Conservation (phyloP, 2,329 filamentous ascomycete genomes). For the Cordyceps sp. region DNA sequence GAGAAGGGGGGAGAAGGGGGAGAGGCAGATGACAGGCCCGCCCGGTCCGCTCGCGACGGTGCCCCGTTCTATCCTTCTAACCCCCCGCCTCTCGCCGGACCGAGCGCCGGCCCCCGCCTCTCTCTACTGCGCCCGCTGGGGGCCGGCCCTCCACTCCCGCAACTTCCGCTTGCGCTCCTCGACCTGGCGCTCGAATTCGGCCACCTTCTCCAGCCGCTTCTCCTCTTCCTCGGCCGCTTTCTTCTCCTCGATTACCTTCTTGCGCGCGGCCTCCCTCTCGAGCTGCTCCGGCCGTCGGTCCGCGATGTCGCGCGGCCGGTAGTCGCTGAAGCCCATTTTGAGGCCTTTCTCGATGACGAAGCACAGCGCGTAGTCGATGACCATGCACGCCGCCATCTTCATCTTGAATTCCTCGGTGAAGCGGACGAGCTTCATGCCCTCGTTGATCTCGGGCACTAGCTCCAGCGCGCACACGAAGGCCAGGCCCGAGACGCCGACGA, state of each 20-base stretch:
- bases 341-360: conserved; percentile 75
- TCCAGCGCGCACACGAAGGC: conserved; percentile 93
- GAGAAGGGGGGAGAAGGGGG: no score
- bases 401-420: conserved; percentile 81
- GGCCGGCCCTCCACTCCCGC: conserved; percentile 26
- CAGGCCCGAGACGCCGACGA: conserved; percentile 74
- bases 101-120: no score
- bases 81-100: neutral
- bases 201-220: conserved; percentile 35
- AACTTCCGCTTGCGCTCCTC: conserved; percentile 31
- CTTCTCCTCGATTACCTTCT: conserved; percentile 35
- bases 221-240: conserved; percentile 33
- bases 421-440: conserved; percentile 80
- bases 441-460: conserved; percentile 87
- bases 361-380: conserved; percentile 74
- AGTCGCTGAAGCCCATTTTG: conserved; percentile 79
- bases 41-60: no score
- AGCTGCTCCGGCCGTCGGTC: conserved; percentile 74
- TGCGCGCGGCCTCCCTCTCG: conserved; percentile 54
- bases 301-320: conserved; percentile 85
- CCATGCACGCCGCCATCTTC: conserved; percentile 72
- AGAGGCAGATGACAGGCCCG: no score
- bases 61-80: no score
- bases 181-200: conserved; percentile 41
- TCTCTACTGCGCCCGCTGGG: conserved; percentile 7